These are phyloP conservation scores for Heterobasidion irregulare DNA, from an alignment of 1,284 basidiomycete species.

Conservation along the genomic window DNA sequence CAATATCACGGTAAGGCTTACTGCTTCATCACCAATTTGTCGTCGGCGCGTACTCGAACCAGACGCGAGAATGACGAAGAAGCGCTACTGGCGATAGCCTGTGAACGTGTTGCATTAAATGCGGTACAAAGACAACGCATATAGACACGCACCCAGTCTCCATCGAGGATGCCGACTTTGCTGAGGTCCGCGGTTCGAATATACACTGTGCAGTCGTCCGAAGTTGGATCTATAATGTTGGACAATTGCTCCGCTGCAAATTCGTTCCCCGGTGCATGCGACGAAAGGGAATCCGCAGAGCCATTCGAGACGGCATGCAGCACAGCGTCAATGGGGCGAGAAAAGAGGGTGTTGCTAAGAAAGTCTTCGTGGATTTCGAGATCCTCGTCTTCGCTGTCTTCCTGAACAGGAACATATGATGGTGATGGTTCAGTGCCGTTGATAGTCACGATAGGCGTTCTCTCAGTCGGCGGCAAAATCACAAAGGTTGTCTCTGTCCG, in stretches of 20 bases:
- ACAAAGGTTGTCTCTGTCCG: slow-evolving; percentile 50
- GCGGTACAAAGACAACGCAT: neutral
- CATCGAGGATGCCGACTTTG: slow-evolving; percentile 69
- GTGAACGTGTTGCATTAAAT: neutral
- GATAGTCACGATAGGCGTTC: slow-evolving; percentile 8
- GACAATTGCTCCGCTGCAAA: slow-evolving; percentile 5
- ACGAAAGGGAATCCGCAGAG: slow-evolving; percentile 10
- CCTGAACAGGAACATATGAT: neutral
- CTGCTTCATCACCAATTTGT: slow-evolving; percentile 28
- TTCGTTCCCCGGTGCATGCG: slow-evolving; percentile 8
- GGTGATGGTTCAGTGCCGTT: neutral
- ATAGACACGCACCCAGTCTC: slow-evolving; percentile 72
- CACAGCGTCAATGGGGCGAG: slow-evolving; percentile 4
- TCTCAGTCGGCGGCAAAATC: slow-evolving; percentile 29
- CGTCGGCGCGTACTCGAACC: slow-evolving; percentile 49
- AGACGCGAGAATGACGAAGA: slow-evolving; percentile 25
- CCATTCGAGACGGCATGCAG: slow-evolving; percentile 1
- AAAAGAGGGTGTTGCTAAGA: slow-evolving; percentile 42
- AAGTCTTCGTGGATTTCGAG: slow-evolving; percentile 61
- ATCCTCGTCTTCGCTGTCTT: slow-evolving; percentile 14
- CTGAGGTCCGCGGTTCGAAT: slow-evolving; percentile 59
- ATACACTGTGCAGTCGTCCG: slow-evolving; percentile 45
- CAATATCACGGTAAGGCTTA: slow-evolving; percentile 13
- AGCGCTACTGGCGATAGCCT: slow-evolving; percentile 6
- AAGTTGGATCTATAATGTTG: slow-evolving; percentile 2